A percentile compares a stretch with the other conserved stretches of the same genome.
phyloP scores from a whole-genome alignment of 306 rosid genomes.

The Arachis hypogaea region DNA sequence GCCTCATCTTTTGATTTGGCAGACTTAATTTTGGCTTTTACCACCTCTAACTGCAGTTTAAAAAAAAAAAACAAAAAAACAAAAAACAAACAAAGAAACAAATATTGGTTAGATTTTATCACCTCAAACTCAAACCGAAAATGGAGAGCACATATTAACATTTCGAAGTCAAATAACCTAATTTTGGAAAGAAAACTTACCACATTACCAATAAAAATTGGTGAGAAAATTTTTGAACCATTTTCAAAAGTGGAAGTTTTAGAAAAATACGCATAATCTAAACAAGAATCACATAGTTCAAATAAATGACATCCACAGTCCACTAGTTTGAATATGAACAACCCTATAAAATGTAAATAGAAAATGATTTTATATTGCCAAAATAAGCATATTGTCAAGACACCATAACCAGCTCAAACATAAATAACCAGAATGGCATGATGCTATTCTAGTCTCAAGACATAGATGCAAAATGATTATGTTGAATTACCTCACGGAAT shows the following conservation, averaged over 20 bases:
- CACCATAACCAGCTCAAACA: slow-evolving; percentile 21
- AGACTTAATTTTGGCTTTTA: slow-evolving; percentile 76
- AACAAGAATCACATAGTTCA: slow-evolving; percentile 20
- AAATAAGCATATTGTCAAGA: not conserved
- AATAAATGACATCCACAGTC: slow-evolving; percentile 21
- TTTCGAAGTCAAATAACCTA: slow-evolving; percentile 21
- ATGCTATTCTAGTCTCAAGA: slow-evolving; percentile 18
- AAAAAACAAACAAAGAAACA: no score
- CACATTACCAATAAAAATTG: slow-evolving; percentile 16
- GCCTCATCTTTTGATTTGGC: slow-evolving; percentile 73
- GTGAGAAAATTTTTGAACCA: slow-evolving; percentile 4
- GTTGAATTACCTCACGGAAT: slow-evolving; percentile 75
- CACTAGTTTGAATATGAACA: slow-evolving; percentile 12
- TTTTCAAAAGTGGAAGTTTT: slow-evolving; percentile 12
- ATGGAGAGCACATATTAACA: not conserved
- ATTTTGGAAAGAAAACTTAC: not conserved
- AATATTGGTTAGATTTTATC: slow-evolving; percentile 27
- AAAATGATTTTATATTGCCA: slow-evolving; percentile 4
- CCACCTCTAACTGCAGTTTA: slow-evolving; percentile 65
- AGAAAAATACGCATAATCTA: slow-evolving; percentile 18
- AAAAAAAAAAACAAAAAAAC: slow-evolving; percentile 7
- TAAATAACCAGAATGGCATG: slow-evolving; percentile 30
- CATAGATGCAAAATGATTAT: slow-evolving; percentile 5
- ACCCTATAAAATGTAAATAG: not conserved
- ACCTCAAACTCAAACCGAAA: slow-evolving; percentile 22